A percentile compares a stretch with the other conserved stretches of the same genome.
Evolutionary conservation across 768 basidiomycete species (phyloP).

Genomic region (Boletus edulis): DNA sequence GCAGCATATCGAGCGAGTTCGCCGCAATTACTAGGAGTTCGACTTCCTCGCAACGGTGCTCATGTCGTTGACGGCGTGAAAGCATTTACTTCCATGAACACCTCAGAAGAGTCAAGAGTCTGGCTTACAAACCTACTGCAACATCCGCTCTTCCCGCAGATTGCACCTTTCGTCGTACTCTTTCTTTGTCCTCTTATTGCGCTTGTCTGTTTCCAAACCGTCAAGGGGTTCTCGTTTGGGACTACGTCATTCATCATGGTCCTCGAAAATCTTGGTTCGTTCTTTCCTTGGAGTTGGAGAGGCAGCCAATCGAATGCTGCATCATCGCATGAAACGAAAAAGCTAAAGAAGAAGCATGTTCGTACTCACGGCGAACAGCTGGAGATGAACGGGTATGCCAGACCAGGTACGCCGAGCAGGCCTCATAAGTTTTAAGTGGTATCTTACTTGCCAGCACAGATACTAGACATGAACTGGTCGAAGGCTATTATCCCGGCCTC

Average conservation of each 20-base stretch:
- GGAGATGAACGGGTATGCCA: conserved; percentile 37
- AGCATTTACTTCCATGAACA: conserved; percentile 40
- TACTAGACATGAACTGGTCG: conserved; percentile 21
- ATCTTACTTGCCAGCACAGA: conserved; percentile 15
- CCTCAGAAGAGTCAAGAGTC: conserved; percentile 37
- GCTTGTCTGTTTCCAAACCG: conserved; percentile 29
- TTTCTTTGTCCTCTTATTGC: conserved; percentile 40
- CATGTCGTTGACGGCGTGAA: conserved; percentile 32
- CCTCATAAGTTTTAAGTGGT: neutral
- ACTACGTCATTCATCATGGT: conserved; percentile 44
- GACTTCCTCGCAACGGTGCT: conserved; percentile 17
- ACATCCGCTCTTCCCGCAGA: conserved; percentile 49
- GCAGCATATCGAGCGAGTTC: conserved; percentile 20
- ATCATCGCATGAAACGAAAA: conserved; percentile 38
- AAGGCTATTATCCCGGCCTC: conserved; percentile 79
- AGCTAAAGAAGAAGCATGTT: conserved; percentile 46
- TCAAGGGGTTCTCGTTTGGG: conserved; percentile 28
- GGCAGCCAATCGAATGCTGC: conserved; percentile 20
- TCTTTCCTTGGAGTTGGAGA: conserved; percentile 68
- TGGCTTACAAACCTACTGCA: conserved; percentile 39
- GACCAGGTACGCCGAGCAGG: conserved; percentile 24
- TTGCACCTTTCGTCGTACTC: conserved; percentile 55
- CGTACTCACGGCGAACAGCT: conserved; percentile 59
- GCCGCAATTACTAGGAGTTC: conserved; percentile 14
- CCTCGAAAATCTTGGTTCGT: conserved; percentile 52